Conservation (phyloP, 2,329 filamentous ascomycete genomes). For the Aquanectria penicillioides region DNA sequence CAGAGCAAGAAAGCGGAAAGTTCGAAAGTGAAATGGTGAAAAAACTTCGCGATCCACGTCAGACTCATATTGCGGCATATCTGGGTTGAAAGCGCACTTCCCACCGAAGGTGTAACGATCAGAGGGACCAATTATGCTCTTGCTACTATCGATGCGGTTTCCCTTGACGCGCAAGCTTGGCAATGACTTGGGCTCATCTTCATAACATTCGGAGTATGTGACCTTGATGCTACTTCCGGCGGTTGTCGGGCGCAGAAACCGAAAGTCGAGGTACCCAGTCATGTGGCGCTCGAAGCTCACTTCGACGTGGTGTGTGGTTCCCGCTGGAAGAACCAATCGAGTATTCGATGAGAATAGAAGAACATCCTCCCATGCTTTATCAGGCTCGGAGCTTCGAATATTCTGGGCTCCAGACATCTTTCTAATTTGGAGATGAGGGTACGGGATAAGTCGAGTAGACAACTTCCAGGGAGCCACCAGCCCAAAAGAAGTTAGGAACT, state of each 20-base stretch:
- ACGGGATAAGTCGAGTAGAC: not conserved
- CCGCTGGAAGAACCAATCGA: not conserved
- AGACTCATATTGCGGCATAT: not conserved
- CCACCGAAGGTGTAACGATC: constrained; percentile 7
- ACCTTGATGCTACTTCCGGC: not conserved
- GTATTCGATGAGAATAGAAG: not conserved
- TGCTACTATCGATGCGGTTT: not conserved
- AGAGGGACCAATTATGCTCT: not conserved
- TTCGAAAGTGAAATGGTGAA: constrained; percentile 15
- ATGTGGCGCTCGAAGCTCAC: not conserved
- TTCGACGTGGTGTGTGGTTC: not conserved
- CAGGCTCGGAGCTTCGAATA: not conserved
- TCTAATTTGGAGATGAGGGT: not conserved
- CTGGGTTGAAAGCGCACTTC: not conserved
- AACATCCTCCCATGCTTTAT: not conserved
- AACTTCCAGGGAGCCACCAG: not conserved
- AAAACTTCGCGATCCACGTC: not conserved
- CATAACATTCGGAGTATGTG: constrained; percentile 14
- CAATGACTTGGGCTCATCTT: not conserved
- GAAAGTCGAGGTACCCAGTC: not conserved
- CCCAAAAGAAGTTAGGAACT: not conserved
- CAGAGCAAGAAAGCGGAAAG: constrained; percentile 1
- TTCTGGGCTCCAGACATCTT: too few relatives aligned
- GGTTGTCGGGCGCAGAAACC: not conserved
- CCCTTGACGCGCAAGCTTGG: not conserved